Evolutionary conservation across 495 filamentous ascomycete genomes (phyloP), one percentile per base, ranked within the genome.

Genomic region (Xylaria cubensis): DNA sequence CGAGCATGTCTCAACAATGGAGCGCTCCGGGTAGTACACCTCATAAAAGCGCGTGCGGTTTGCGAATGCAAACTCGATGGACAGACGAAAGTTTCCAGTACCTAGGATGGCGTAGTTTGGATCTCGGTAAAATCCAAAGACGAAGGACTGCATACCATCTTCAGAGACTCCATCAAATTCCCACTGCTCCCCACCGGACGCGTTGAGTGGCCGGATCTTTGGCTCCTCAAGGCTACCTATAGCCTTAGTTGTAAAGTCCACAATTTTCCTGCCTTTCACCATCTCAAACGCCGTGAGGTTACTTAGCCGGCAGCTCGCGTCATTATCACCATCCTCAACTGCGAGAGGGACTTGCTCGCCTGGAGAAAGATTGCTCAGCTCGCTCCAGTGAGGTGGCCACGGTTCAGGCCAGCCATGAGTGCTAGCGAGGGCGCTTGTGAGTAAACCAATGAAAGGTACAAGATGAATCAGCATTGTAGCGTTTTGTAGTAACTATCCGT

Each of bases 41-140:
- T 42, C 53, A 13, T 29, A 29, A 64, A 32, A 74, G 24, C 74
- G 74, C 46, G 72, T n/a, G 36, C 72, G 21, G 67, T 76, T n/a
- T n/a, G 74, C 56, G 39, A 67, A 76, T 13, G 62, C 55, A 39
- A 76, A 67, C 42, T 74, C 74, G 59, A 72, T 26, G n/a, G 9
- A 74, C 9, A 76, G 17, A n/a, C 74, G 74, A 10, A 76, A 63
- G 34, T 74, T 76, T 29, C 74, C 74, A 13, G 72, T 48, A 2
- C 74, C 74, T 9, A 76, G 39, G 51, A 76, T 61, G 3, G 66
- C 67, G 62, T 51, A 76, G 62, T 56, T 76, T 3, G 74, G 66
- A 48, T 76, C 74, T 9, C 74, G 72, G 64, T 73, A 75, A 44
- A 73, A 73, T 50, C 71, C 73, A 34, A 74, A 68, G 8, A 74